Base-by-base conservation (phyloP, 2,329 filamentous ascomycete species). In the Pochonia chlamydosporia region DNA sequence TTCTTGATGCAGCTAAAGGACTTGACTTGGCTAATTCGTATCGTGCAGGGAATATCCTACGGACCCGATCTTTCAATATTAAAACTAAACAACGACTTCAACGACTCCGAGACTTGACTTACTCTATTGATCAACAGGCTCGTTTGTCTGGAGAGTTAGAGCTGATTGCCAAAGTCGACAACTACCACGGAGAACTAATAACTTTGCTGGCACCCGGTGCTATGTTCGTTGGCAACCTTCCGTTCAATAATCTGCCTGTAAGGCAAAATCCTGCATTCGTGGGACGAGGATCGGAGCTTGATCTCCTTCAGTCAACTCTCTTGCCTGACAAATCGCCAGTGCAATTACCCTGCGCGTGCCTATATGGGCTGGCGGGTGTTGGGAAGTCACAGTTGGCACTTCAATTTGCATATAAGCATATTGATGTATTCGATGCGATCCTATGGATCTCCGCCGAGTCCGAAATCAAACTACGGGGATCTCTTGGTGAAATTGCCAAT, bases 311-410 rank as follows among this genome's bases (percentile, higher is more conserved):
- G 14, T 20, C 40, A 9, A 25, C 21, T 9, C 24, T 42, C 16
- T 25, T 14, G 16, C 21, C 40, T 21, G 21, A 42, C 40, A 42
- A n/a, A 31, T 18, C 14, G 9, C 20, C 40, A n/a, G 21, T 13
- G 14, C 21, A 42, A 21, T 9, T 14, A 14, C 40, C 40, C 5
- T 42, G 40, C 24, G 40, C 40, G 13, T 42, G 40, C 21, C 40
- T 42, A 14, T 24, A 42, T 25, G 40, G 40, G 21, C 40, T 42
- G 20, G 40, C 40, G 9, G 40, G 40, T 14, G 21, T 24, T 25
- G 40, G 40, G 9, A 42, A 42, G 40, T 21, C 40, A 21, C 40
- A 42, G 24, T 11, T 42, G 13, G 40, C 40, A 14, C 40, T 42
- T 25, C 16, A 42, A 24, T 42, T 42, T 25, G 14, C 40, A 18